Evolutionary conservation across 1,139 yeast species (phyloP).

Genomic region (Hansenula anomala): DNA sequence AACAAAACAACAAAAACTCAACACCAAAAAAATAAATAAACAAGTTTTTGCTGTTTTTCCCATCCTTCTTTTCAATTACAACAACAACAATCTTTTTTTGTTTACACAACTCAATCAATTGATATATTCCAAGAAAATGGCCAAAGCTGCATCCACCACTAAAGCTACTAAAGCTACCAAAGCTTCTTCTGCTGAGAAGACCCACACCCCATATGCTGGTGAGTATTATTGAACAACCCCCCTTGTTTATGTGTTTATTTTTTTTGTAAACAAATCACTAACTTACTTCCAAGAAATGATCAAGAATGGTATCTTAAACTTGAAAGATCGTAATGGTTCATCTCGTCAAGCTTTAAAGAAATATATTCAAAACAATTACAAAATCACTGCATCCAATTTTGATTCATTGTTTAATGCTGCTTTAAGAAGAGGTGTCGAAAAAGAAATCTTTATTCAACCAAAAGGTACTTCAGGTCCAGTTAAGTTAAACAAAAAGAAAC

Average conservation of each 20-base stretch:
- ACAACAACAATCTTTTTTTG: background rate
- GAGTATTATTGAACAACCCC: slow-evolving; percentile 11
- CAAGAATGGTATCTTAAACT: slow-evolving; percentile 62
- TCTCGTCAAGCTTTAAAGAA: slow-evolving; percentile 78
- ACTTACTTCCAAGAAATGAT: slow-evolving; percentile 37
- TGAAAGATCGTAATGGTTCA: slow-evolving; percentile 83
- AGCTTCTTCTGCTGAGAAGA: slow-evolving; percentile 22
- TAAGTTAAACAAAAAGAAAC: slow-evolving; percentile 25
- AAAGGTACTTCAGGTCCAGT: slow-evolving; percentile 58
- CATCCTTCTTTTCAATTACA: background rate
- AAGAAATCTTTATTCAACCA: slow-evolving; percentile 78
- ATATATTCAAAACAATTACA: slow-evolving; percentile 59
- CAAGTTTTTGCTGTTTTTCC: slow-evolving; percentile 3
- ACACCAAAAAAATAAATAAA: slow-evolving; percentile 4
- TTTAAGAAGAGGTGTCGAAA: slow-evolving; percentile 73
- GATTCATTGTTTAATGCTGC: slow-evolving; percentile 77
- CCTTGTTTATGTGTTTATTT: background rate
- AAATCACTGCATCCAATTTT: slow-evolving; percentile 57
- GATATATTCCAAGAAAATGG: slow-evolving; percentile 1
- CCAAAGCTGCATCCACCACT: slow-evolving; percentile 12
- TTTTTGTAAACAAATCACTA: background rate
- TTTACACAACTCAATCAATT: background rate
- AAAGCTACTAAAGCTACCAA: slow-evolving; percentile 13
- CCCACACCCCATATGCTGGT: slow-evolving; percentile 40
- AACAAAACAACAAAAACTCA: slow-evolving; percentile 1